phyloP scores from a whole-genome alignment of 2,329 filamentous ascomycete genomes.

The Sclerotinia sclerotiorum region DNA sequence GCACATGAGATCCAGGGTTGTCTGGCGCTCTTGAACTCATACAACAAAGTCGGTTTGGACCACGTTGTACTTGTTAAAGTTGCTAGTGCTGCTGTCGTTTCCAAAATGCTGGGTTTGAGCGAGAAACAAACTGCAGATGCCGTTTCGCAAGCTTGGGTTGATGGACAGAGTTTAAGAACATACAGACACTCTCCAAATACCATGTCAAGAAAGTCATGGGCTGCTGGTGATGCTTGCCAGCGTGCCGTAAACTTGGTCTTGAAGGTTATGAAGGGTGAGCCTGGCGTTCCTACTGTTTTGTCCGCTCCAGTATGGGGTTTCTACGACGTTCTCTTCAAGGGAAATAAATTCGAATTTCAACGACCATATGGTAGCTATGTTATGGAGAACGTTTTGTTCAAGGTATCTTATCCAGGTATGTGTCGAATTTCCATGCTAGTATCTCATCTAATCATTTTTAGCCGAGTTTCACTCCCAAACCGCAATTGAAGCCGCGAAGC shows the following conservation, averaged over 20 bases:
- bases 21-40: constrained; percentile 94
- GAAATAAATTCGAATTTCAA: constrained; percentile 95
- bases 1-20: constrained; percentile 99
- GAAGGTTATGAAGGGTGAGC: constrained; percentile 89
- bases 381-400: constrained; percentile 99
- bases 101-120: constrained; percentile 87
- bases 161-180: constrained; percentile 92
- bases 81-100: constrained; percentile 88
- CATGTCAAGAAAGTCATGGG: constrained; percentile 99
- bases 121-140: constrained; percentile 93
- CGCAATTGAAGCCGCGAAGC: constrained; percentile 90
- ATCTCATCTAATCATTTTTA: constrained; percentile 39
- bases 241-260: constrained; percentile 87
- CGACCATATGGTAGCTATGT: constrained; percentile 96
- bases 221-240: constrained; percentile 96
- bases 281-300: constrained; percentile 87
- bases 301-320: constrained; percentile 95
- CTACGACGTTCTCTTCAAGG: constrained; percentile 97
- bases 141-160: constrained; percentile 95
- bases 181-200: constrained; percentile 98
- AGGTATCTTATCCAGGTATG: constrained; percentile 94
- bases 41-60: constrained; percentile 97
- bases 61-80: constrained; percentile 99
- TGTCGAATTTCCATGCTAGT: constrained; percentile 23
- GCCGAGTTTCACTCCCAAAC: constrained; percentile 99